Conservation (phyloP, 768 basidiomycete species). For the Sarcodon aspratus region DNA sequence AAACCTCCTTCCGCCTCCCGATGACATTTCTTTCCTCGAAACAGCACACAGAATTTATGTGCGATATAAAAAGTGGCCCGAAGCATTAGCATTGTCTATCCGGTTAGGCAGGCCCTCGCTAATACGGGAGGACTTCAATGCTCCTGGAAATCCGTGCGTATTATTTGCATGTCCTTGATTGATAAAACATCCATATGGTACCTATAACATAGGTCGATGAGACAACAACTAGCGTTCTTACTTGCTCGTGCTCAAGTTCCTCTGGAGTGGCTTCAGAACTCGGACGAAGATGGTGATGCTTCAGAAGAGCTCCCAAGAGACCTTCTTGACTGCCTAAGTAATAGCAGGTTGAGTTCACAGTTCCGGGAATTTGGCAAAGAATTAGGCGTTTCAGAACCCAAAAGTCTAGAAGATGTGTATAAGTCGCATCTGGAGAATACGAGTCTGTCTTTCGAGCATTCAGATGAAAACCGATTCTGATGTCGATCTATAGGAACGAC, state of each 20-base stretch:
- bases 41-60: constrained; percentile 87
- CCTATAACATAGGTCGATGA: constrained; percentile 43
- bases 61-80: constrained; percentile 78
- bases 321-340: constrained; percentile 77
- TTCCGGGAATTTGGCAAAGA: constrained; percentile 94
- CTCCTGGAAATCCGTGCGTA: constrained; percentile 78
- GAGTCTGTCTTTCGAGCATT: constrained; percentile 30
- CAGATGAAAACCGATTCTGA: background rate
- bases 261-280: constrained; percentile 73
- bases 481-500: constrained; percentile 36
- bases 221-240: constrained; percentile 87
- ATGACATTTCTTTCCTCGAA: constrained; percentile 80
- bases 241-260: constrained; percentile 90
- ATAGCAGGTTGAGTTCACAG: constrained; percentile 68
- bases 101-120: constrained; percentile 72
- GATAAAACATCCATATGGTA: constrained; percentile 24
- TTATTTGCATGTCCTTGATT: background rate
- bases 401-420: constrained; percentile 93
- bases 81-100: constrained; percentile 81
- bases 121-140: constrained; percentile 79
- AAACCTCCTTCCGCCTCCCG: constrained; percentile 82
- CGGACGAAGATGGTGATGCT: constrained; percentile 35
- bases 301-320: constrained; percentile 67
- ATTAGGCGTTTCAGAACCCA: constrained; percentile 79
- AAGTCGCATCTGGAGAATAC: constrained; percentile 92